A percentile compares a stretch with the other conserved stretches of the same genome.
Conservation (phyloP, 2,329 filamentous ascomycete genomes). For the Diaporthe vaccinii region DNA sequence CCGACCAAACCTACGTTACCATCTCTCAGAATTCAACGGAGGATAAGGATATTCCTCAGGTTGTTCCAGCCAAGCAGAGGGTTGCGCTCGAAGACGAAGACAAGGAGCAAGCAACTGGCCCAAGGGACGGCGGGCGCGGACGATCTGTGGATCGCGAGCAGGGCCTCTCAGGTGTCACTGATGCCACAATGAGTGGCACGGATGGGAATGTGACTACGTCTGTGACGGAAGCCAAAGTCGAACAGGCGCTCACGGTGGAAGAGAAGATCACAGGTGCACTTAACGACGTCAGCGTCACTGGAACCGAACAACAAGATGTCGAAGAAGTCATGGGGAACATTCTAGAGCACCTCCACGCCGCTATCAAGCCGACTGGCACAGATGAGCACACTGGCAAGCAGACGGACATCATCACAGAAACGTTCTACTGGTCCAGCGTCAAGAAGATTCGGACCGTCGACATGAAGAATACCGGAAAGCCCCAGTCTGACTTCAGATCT, state of each 20-base stretch:
- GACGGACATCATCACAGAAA: constrained; percentile 82
- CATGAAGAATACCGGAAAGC: constrained; percentile 62
- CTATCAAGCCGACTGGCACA: constrained; percentile 79
- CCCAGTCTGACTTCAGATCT: constrained; percentile 58
- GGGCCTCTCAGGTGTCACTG: constrained; percentile 21
- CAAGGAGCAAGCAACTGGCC: constrained; percentile 34
- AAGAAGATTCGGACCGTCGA: constrained; percentile 61
- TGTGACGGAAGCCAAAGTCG: constrained; percentile 44
- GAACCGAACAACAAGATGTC: constrained; percentile 89
- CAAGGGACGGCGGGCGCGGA: not conserved
- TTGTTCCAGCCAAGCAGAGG: constrained; percentile 46
- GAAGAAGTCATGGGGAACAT: constrained; percentile 96
- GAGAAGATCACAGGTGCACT: constrained; percentile 60
- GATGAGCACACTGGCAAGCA: constrained; percentile 79
- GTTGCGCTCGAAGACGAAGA: constrained; percentile 41
- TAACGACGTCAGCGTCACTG: constrained; percentile 61
- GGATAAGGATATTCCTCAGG: constrained; percentile 33
- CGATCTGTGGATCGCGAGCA: constrained; percentile 35
- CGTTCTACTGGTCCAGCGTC: constrained; percentile 73
- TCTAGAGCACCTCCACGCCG: constrained; percentile 89
- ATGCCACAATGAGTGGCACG: constrained; percentile 42
- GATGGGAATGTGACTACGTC: constrained; percentile 41
- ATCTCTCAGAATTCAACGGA: constrained; percentile 37
- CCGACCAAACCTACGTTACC: constrained; percentile 53
- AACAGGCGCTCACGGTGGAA: constrained; percentile 54